phyloP scores from a whole-genome alignment of 2,329 filamentous ascomycete species.

The Colletotrichum sp. region DNA sequence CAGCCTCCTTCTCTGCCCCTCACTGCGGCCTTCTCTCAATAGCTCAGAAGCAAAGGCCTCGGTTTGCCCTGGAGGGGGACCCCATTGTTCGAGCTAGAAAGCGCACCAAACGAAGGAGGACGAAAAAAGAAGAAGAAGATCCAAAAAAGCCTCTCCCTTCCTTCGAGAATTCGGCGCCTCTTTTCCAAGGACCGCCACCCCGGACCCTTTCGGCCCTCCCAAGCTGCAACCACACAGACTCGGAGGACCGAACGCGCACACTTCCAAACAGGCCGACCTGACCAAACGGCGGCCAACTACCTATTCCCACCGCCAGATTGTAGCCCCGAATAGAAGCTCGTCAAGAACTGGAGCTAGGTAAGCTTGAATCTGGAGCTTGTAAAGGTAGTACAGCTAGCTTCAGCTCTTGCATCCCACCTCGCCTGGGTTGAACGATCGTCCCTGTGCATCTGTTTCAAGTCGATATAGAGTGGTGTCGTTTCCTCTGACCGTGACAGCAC shows the following conservation, averaged over 20 bases:
- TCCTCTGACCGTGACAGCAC: slow-evolving; percentile 3
- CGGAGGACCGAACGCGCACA: background rate
- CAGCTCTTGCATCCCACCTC: background rate
- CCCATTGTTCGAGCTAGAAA: background rate
- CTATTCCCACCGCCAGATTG: background rate
- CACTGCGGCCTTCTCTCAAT: background rate
- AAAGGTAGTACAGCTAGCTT: background rate
- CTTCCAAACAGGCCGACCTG: background rate
- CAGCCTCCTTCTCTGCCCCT: background rate
- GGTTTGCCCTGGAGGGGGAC: background rate
- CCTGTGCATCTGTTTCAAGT: slow-evolving; percentile 18
- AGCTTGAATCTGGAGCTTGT: background rate
- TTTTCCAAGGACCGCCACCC: background rate
- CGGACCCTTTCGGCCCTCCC: background rate
- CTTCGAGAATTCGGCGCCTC: background rate
- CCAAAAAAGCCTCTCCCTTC: background rate
- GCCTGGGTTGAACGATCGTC: background rate
- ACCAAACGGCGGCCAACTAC: background rate
- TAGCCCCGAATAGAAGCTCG: background rate
- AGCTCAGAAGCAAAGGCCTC: background rate
- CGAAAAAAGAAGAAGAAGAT: background rate
- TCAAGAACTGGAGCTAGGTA: background rate
- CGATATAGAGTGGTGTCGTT: background rate
- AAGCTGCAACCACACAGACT: slow-evolving; percentile 13
- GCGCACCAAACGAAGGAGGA: background rate